phyloP scores from a whole-genome alignment of 768 basidiomycete species.

The Trametes coccinea region DNA sequence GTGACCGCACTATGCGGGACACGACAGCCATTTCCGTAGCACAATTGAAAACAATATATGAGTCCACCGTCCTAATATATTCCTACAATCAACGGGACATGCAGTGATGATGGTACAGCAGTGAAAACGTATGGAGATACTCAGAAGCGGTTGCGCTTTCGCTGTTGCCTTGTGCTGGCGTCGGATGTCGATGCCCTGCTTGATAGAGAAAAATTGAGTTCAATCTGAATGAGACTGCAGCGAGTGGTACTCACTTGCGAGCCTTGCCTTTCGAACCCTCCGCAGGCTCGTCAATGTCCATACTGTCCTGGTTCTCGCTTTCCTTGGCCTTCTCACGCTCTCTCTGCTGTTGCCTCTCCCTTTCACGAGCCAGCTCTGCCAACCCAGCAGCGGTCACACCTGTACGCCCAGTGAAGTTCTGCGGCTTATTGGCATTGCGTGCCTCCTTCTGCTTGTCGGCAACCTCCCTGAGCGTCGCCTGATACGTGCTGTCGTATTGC shows the following conservation, averaged over 20 bases:
- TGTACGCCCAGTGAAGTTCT: conserved; percentile 17
- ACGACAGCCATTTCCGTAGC: no score
- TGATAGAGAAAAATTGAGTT: neutral
- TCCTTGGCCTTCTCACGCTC: conserved; percentile 21
- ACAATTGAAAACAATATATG: no score
- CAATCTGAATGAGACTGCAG: neutral
- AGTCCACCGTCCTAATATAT: no score
- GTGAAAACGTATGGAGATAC: no score
- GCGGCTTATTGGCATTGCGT: conserved; percentile 21
- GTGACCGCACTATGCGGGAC: no score
- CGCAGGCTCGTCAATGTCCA: conserved; percentile 68
- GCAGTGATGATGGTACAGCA: no score
- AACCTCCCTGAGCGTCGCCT: conserved; percentile 58
- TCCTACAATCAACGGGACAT: no score
- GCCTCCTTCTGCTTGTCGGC: conserved; percentile 60
- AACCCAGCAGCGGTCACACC: conserved; percentile 26
- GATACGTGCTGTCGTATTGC: conserved; percentile 56
- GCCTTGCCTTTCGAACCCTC: conserved; percentile 53
- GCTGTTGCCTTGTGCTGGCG: conserved; percentile 38
- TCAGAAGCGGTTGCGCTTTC: conserved; percentile 57
- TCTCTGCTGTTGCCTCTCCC: conserved; percentile 17
- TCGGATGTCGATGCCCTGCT: conserved; percentile 9
- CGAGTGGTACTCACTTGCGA: conserved; percentile 50
- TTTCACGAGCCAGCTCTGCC: conserved; percentile 22
- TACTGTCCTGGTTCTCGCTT: conserved; percentile 39